Evolutionary conservation across 371 early-diverging fungal genomes (phyloP).

Genomic region (Actinomucor elegans): DNA sequence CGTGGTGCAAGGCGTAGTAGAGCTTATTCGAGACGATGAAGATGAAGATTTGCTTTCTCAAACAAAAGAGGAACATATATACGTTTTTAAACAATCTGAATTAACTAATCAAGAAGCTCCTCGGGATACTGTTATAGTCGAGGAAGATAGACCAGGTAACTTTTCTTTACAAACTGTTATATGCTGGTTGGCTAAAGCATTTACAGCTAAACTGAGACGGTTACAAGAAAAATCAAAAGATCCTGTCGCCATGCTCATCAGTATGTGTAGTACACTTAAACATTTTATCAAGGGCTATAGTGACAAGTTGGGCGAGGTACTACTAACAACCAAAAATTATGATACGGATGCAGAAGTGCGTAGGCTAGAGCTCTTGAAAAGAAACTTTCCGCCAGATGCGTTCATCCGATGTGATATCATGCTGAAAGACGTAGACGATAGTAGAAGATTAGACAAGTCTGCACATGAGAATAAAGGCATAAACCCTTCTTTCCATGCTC

Average conservation of each 20-base stretch:
- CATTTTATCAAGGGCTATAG: slow-evolving; percentile 31
- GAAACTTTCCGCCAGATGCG: slow-evolving; percentile 30
- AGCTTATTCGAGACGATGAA: slow-evolving; percentile 28
- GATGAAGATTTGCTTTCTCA: not conserved
- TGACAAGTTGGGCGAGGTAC: slow-evolving; percentile 19
- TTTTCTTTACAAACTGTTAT: not conserved
- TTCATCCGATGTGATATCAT: slow-evolving; percentile 42
- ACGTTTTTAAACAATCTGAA: slow-evolving; percentile 27
- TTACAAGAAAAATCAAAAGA: slow-evolving; percentile 27
- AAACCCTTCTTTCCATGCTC: slow-evolving; percentile 18
- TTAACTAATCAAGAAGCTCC: slow-evolving; percentile 10
- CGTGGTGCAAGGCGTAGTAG: slow-evolving; percentile 24
- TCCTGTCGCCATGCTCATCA: slow-evolving; percentile 34
- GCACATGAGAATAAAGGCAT: slow-evolving; percentile 21
- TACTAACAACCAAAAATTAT: slow-evolving; percentile 24
- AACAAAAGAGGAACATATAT: slow-evolving; percentile 10
- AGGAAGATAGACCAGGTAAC: slow-evolving; percentile 27
- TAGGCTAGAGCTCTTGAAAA: slow-evolving; percentile 32
- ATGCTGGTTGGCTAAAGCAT: not conserved
- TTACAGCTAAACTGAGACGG: slow-evolving; percentile 13
- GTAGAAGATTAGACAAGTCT: slow-evolving; percentile 30
- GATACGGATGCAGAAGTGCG: slow-evolving; percentile 29
- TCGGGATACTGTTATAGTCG: slow-evolving; percentile 1
- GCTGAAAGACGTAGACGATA: slow-evolving; percentile 36
- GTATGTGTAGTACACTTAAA: slow-evolving; percentile 26